Evolutionary conservation across 768 basidiomycete species (phyloP).

Genomic region (Mrakia blollopis): DNA sequence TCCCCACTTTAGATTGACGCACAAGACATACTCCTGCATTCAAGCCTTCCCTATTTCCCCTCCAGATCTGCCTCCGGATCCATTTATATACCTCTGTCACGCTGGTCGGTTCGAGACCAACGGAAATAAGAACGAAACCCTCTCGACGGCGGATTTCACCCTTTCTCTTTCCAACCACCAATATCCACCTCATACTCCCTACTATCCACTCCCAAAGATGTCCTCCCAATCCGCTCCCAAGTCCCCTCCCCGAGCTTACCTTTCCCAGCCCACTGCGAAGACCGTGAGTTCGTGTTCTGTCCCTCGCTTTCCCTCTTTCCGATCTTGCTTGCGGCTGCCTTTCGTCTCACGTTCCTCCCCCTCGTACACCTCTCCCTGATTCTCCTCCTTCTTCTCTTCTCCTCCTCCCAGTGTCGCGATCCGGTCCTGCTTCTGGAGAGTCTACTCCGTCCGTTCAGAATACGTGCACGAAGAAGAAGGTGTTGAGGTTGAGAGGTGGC

Average conservation of each 20-base stretch:
- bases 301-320: neutral
- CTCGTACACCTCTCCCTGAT: neutral
- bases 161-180: neutral
- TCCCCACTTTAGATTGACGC: too few relatives aligned
- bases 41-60: neutral
- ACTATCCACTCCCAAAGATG: neutral
- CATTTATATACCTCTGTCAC: neutral
- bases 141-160: neutral
- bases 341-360: too few relatives aligned
- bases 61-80: neutral
- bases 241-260: neutral
- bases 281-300: neutral
- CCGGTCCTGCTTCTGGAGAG: neutral
- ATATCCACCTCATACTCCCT: too few relatives aligned
- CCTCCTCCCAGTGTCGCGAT: neutral
- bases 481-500: neutral
- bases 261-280: conserved; percentile 2
- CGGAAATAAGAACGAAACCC: neutral
- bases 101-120: neutral
- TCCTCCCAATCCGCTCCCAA: neutral
- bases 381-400: neutral
- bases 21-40: too few relatives aligned
- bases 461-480: neutral
- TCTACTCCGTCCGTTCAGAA: neutral
- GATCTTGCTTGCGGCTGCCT: neutral